Percentiles rank a stretch among this genome's conserved stretches.
phyloP scores from a whole-genome alignment of 2,329 filamentous ascomycete species.

The Ophiostoma himal-ulmi region DNA sequence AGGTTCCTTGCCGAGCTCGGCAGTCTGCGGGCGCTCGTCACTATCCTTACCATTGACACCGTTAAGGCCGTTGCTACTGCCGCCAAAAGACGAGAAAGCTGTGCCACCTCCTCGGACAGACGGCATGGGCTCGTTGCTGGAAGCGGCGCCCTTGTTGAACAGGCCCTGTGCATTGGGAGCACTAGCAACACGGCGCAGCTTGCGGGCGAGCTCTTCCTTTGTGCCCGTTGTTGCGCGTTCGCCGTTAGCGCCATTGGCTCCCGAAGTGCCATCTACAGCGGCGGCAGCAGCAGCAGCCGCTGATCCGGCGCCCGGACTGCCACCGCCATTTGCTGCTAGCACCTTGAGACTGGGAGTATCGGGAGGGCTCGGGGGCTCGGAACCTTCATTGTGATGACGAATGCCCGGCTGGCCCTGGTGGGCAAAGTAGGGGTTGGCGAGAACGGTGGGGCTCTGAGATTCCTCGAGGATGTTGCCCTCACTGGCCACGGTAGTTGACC shows the following conservation, averaged over 20 bases:
- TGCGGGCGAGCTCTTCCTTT: conserved; percentile 90
- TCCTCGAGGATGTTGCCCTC: conserved; percentile 90
- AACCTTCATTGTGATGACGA: conserved; percentile 90
- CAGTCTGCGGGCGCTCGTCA: conserved; percentile 70
- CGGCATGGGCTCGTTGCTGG: conserved; percentile 13
- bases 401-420: conserved; percentile 92
- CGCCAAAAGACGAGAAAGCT: background rate
- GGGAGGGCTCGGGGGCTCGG: conserved; percentile 84
- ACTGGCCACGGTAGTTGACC: conserved; percentile 84
- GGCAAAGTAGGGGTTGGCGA: conserved; percentile 94
- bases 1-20: conserved; percentile 79
- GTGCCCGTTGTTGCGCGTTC: conserved; percentile 68
- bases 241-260: conserved; percentile 49
- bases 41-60: conserved; percentile 29
- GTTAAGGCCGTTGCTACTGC: conserved; percentile 5
- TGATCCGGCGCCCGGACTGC: conserved; percentile 40
- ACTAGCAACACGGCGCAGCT: conserved; percentile 87
- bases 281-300: conserved; percentile 18
- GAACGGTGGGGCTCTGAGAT: conserved; percentile 80
- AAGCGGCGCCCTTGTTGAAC: conserved; percentile 55
- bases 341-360: conserved; percentile 78
- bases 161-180: conserved; percentile 94
- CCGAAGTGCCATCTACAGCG: background rate
- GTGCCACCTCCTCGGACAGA: background rate
- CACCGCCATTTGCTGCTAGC: conserved; percentile 55